Conservation (phyloP, 441 rosid species). For the Pelargonium citronellum region DNA sequence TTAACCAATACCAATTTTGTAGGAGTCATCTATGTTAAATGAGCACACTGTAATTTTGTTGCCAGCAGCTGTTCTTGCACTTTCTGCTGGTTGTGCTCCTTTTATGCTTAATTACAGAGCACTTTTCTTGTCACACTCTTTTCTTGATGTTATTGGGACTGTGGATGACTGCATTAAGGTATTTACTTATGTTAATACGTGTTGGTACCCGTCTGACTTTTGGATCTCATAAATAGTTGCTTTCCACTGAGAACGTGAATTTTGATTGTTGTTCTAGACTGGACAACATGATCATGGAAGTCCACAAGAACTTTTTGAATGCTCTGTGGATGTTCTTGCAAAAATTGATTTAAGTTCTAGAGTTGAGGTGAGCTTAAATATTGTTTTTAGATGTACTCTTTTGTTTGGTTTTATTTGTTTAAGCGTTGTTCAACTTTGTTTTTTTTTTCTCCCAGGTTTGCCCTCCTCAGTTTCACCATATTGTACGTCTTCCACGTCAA, state of each 20-base stretch:
- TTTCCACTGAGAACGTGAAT: conserved; percentile 25
- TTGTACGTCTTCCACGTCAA: conserved; percentile 53
- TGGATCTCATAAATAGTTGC: conserved; percentile 21
- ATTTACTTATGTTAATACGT: conserved; percentile 26
- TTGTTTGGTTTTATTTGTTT: neutral
- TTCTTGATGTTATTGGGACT: conserved; percentile 39
- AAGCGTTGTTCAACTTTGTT: conserved; percentile 20
- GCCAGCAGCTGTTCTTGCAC: conserved; percentile 79
- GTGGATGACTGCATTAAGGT: conserved; percentile 50
- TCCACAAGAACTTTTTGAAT: conserved; percentile 55
- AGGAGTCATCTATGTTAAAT: conserved; percentile 58
- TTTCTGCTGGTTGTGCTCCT: conserved; percentile 68
- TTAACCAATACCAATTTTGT: conserved; percentile 23
- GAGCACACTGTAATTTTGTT: conserved; percentile 51
- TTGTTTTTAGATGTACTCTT: conserved; percentile 18
- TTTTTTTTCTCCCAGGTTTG: conserved; percentile 38
- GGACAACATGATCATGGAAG: conserved; percentile 46
- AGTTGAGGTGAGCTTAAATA: conserved; percentile 44
- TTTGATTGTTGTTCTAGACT: conserved; percentile 38
- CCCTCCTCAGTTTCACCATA: conserved; percentile 37
- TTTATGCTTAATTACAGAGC: conserved; percentile 37
- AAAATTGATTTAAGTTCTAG: conserved; percentile 39
- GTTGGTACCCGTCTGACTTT: conserved; percentile 10
- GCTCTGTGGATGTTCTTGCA: conserved; percentile 76
- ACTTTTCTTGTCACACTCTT: conserved; percentile 30